Conservation (phyloP, 2,329 filamentous ascomycete species). For the Arthrinium phaeospermum region DNA sequence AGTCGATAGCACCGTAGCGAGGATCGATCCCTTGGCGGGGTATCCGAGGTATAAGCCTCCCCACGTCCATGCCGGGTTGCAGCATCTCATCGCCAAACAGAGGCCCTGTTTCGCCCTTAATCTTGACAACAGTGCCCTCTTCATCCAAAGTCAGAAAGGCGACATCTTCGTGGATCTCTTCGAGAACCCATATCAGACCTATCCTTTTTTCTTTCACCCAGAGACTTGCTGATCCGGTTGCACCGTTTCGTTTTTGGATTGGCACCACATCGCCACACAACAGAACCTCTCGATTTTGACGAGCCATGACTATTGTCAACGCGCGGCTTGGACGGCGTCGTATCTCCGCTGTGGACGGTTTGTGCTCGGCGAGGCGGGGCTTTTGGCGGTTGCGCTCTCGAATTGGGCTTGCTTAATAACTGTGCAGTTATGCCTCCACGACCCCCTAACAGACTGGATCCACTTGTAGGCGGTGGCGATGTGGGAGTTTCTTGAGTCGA, state of each 20-base stretch:
- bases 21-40: constrained; percentile 76
- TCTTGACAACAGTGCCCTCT: constrained; percentile 72
- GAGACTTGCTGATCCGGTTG: constrained; percentile 88
- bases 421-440: constrained; percentile 82
- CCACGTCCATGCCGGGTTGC: constrained; percentile 73
- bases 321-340: constrained; percentile 61
- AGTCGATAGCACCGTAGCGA: constrained; percentile 76
- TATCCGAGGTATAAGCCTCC: constrained; percentile 79
- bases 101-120: constrained; percentile 76
- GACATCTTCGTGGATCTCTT: constrained; percentile 96
- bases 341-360: constrained; percentile 64
- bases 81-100: constrained; percentile 83
- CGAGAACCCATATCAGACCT: constrained; percentile 94
- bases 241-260: constrained; percentile 93
- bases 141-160: constrained; percentile 79
- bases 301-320: constrained; percentile 66
- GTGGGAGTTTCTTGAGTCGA: constrained; percentile 39
- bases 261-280: constrained; percentile 98
- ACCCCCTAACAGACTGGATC: constrained; percentile 68
- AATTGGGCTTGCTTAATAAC: constrained; percentile 81
- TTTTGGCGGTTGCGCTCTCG: constrained; percentile 61
- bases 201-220: constrained; percentile 98
- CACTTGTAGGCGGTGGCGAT: constrained; percentile 47
- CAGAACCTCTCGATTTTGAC: constrained; percentile 83
- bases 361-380: constrained; percentile 65